Evolutionary conservation across 2,329 filamentous ascomycete species (phyloP).

Genomic region (Botrytis fragariae): DNA sequence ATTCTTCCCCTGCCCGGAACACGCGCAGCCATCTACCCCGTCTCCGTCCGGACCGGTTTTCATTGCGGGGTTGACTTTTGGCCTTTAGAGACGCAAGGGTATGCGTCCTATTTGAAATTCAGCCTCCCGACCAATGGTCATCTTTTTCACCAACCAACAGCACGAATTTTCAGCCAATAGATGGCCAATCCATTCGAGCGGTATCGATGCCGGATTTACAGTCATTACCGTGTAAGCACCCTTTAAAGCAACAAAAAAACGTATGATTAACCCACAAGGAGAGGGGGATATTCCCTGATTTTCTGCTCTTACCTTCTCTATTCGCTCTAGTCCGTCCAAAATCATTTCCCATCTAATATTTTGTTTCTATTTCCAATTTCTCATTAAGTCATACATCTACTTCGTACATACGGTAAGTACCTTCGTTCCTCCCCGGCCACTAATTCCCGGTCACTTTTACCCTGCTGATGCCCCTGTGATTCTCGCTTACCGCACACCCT

Average conservation of each 20-base stretch:
- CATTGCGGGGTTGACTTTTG: neutral
- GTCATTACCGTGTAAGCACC: neutral
- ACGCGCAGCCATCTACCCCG: constrained; percentile 2
- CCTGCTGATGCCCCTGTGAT: neutral
- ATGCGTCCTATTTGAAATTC: neutral
- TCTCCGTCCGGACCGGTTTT: constrained; percentile 1
- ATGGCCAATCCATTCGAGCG: constrained; percentile 3
- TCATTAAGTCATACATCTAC: constrained; percentile 8
- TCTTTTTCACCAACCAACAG: neutral
- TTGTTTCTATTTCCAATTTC: neutral
- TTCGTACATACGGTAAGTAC: constrained; percentile 12
- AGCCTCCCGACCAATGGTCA: neutral
- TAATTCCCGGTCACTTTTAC: neutral
- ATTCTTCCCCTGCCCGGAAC: neutral
- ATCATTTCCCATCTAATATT: neutral
- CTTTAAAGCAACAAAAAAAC: neutral
- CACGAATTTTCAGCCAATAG: constrained; percentile 13
- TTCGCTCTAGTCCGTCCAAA: neutral
- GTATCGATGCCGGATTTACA: neutral
- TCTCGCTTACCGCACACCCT: constrained; percentile 8
- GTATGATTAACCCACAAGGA: neutral
- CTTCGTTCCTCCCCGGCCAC: neutral
- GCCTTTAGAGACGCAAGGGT: constrained; percentile 2
- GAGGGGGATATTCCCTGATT: neutral
- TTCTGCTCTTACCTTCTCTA: neutral